phyloP scores from a whole-genome alignment of 2,329 filamentous ascomycete species.

The Shiraia sp. region DNA sequence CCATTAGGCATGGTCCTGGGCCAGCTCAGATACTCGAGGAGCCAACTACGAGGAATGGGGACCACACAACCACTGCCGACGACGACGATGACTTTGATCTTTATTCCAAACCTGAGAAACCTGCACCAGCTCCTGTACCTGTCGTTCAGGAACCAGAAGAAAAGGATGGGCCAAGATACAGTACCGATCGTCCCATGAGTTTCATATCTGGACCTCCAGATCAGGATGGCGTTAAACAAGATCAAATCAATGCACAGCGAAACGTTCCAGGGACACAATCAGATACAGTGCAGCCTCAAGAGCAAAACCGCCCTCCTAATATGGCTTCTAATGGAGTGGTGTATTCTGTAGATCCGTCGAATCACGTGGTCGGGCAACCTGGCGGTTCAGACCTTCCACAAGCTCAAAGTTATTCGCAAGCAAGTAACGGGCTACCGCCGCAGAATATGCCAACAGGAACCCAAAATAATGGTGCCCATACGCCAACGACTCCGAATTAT shows the following conservation, averaged over 20 bases:
- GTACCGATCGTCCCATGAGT: conserved; percentile 43
- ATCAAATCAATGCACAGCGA: conserved; percentile 38
- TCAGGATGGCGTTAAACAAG: conserved; percentile 39
- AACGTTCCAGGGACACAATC: conserved; percentile 2
- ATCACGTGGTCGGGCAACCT: conserved; percentile 6
- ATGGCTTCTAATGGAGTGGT: conserved; percentile 7
- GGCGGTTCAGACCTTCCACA: conserved; percentile 1
- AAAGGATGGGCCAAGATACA: conserved; percentile 28
- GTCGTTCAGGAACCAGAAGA: conserved; percentile 16
- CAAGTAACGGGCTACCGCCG: conserved; percentile 5
- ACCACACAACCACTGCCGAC: conserved; percentile 18
- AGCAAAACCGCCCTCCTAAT: conserved; percentile 13
- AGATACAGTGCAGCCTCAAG: conserved; percentile 8
- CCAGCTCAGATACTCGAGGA: conserved; percentile 32
- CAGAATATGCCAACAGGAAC: conserved; percentile 1
- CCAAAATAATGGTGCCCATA: conserved; percentile 1
- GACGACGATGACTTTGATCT: conserved; percentile 40
- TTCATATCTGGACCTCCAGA: conserved; percentile 41
- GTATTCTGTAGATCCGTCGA: conserved; percentile 12
- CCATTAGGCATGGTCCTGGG: conserved; percentile 19
- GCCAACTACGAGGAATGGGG: conserved; percentile 13
- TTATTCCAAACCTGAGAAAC: conserved; percentile 28
- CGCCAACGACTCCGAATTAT: conserved; percentile 13
- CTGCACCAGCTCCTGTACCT: conserved; percentile 5
- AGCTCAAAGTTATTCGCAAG: conserved; percentile 2